A percentile compares a stretch with the other conserved stretches of the same genome.
phyloP scores from a whole-genome alignment of 768 basidiomycete genomes.

The Termitomyces sp. region DNA sequence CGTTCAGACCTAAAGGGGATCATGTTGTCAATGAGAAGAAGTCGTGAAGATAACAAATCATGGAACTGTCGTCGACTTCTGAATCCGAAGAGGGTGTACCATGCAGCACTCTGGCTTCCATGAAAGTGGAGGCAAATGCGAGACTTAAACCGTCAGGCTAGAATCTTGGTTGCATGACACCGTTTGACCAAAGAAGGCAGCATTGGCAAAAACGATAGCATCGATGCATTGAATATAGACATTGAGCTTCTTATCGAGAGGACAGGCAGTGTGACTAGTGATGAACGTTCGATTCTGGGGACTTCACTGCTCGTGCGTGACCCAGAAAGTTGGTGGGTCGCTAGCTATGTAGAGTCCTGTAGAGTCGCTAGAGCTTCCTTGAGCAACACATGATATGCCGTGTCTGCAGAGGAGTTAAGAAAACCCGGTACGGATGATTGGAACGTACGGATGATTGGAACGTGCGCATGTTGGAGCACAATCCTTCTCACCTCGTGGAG shows the following conservation, averaged over 20 bases:
- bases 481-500: background rate
- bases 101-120: background rate
- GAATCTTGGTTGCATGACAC: background rate
- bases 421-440: too few species aligned
- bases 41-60: background rate
- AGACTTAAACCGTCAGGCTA: background rate
- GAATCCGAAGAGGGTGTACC: background rate
- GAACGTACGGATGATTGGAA: background rate
- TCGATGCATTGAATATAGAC: too few species aligned
- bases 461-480: background rate
- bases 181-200: background rate
- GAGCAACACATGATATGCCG: background rate
- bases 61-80: background rate
- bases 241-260: background rate
- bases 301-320: background rate
- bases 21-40: background rate
- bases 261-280: background rate
- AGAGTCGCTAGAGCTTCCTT: background rate
- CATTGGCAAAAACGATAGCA: background rate
- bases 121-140: background rate
- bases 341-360: too few species aligned
- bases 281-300: too few species aligned
- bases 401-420: background rate
- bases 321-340: background rate
- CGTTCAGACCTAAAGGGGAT: background rate